Evolutionary conservation across 1,284 basidiomycete species (phyloP), one percentile per base, ranked within the genome.

Genomic region (Fomitopsis betulina): DNA sequence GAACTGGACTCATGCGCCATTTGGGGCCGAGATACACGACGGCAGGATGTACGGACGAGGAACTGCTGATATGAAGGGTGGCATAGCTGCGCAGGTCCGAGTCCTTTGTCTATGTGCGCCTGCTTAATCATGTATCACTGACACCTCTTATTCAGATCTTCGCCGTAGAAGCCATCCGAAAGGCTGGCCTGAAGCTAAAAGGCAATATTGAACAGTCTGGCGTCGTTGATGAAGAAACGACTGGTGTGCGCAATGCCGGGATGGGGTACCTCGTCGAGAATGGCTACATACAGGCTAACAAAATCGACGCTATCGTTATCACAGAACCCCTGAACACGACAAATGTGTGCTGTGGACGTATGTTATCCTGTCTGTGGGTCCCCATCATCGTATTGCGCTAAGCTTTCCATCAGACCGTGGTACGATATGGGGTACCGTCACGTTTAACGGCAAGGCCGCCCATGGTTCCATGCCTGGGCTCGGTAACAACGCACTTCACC

Each of bases 301-400:
- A 55, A 43, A 57, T 57, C 37, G 59, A 60, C 42, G 59, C 59
- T 10, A 42, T 60, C 25, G 56, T 60, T 4, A 60, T 60, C 25
- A 60, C 59, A 3, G 59, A 60, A 40, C 59, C 59, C 10, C 35
- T 60, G 19, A 60, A 60, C 40, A 54, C 56, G 5, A 57, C 55
- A n/a, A 60, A 60, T 32, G 55, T 60, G 32, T 60, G 59, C 47
- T 57, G 55, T 27, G 59, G 59, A 23, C 59, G 58, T 59, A 27
- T n/a, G 58, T 56, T 21, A 9, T 25, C 37, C 32, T 27, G 5
- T 23, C 39, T 17, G 33, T 42, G 17, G 17, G n/a, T n/a, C n/a
- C 32, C 23, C 4, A 17, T 35, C 21, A 17, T 17, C 49, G n/a
- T 2, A 27, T 27, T n/a, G 15, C 13, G 15, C 21, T 45, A 27